These are phyloP conservation scores for Penicillium olsonii DNA, from an alignment of 2,329 filamentous ascomycete genomes.

Conservation along the genomic window DNA sequence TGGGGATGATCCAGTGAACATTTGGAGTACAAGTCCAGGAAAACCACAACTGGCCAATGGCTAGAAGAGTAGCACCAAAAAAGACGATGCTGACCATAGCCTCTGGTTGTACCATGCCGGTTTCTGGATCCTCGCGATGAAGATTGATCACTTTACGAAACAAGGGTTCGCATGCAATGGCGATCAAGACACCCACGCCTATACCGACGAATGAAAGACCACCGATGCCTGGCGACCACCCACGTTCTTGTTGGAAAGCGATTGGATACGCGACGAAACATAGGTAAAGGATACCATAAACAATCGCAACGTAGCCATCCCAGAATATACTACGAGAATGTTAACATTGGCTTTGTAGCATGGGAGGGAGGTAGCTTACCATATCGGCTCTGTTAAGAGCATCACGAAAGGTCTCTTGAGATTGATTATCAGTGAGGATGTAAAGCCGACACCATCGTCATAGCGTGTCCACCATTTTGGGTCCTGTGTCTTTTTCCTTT, in stretches of 20 bases:
- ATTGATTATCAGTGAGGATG: conserved; percentile 59
- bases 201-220: conserved; percentile 72
- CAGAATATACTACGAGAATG: conserved; percentile 58
- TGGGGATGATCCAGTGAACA: conserved; percentile 73
- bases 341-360: too few relatives aligned
- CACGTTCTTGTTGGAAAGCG: conserved; percentile 68
- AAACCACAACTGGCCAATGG: conserved; percentile 75
- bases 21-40: conserved; percentile 72
- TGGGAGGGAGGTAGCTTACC: conserved; percentile 56
- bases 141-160: conserved; percentile 70
- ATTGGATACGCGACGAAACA: conserved; percentile 83
- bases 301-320: conserved; percentile 64
- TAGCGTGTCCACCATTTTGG: conserved; percentile 71
- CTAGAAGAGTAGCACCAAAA: conserved; percentile 67
- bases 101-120: conserved; percentile 60
- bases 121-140: conserved; percentile 66
- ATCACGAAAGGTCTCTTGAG: conserved; percentile 71
- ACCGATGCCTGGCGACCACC: conserved; percentile 68
- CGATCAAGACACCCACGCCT: conserved; percentile 49
- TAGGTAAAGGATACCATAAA: conserved; percentile 77
- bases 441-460: conserved; percentile 58
- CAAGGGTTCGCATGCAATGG: conserved; percentile 58
- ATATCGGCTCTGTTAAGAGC: conserved; percentile 68
- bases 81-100: conserved; percentile 73
- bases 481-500: conserved; percentile 65